These are phyloP conservation scores for Tolypocladium tropicale DNA, from an alignment of 2,329 filamentous ascomycete genomes.

Conservation along the genomic window DNA sequence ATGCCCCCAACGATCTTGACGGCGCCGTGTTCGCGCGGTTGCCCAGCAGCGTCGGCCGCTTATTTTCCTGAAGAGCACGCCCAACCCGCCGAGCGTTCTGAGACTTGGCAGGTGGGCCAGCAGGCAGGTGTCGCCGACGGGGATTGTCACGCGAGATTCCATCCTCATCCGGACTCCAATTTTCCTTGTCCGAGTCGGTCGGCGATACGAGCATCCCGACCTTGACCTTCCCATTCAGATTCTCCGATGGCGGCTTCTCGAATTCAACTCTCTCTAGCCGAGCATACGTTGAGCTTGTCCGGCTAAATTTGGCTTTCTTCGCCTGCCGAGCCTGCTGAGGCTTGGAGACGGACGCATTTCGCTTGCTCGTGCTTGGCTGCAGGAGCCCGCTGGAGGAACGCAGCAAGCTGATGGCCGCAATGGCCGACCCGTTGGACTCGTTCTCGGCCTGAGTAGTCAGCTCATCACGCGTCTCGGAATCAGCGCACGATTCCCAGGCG, in stretches of 20 bases:
- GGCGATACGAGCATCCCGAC: slow-evolving; percentile 27
- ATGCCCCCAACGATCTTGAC: slow-evolving; percentile 17
- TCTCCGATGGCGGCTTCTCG: slow-evolving; percentile 13
- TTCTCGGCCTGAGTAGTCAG: slow-evolving; percentile 73
- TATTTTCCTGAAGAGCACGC: slow-evolving; percentile 30
- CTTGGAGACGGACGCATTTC: slow-evolving; percentile 41
- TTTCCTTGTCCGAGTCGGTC: slow-evolving; percentile 86
- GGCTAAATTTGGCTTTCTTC: slow-evolving; percentile 54
- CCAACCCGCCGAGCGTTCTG: slow-evolving; percentile 29
- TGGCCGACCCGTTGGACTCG: slow-evolving; percentile 68
- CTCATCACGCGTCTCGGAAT: slow-evolving; percentile 68
- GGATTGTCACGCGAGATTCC: slow-evolving; percentile 23
- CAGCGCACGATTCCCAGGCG: slow-evolving; percentile 85
- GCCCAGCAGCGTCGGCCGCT: slow-evolving; percentile 20
- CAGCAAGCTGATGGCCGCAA: slow-evolving; percentile 72
- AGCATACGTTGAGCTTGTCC: slow-evolving; percentile 51
- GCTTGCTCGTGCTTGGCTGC: slow-evolving; percentile 51
- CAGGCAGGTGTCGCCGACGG: slow-evolving; percentile 26
- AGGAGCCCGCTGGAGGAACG: slow-evolving; percentile 52
- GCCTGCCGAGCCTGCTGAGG: slow-evolving; percentile 21
- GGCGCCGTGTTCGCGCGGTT: slow-evolving; percentile 32
- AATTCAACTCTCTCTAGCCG: slow-evolving; percentile 40
- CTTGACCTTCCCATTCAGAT: slow-evolving; percentile 23
- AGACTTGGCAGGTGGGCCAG: slow-evolving; percentile 13
- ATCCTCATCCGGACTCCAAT: slow-evolving; percentile 56